phyloP scores from a whole-genome alignment of 2,329 filamentous ascomycete species.

The Lomentospora prolificans region DNA sequence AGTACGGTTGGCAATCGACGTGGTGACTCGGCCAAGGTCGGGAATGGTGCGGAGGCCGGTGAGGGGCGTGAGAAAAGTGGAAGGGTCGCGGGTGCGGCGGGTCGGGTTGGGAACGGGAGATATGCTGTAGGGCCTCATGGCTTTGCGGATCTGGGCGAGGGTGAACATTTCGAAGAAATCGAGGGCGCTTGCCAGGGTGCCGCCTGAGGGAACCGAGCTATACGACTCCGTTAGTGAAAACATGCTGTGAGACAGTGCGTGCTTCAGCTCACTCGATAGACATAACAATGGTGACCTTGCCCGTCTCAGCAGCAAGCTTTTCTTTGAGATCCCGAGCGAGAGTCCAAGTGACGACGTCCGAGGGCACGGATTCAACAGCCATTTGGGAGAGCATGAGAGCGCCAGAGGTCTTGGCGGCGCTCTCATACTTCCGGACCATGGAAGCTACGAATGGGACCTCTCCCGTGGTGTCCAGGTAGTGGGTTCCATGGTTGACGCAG shows the following conservation, averaged over 20 bases:
- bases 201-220: slow-evolving; percentile 48
- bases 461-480: slow-evolving; percentile 55
- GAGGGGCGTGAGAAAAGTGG: slow-evolving; percentile 33
- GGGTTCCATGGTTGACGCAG: slow-evolving; percentile 52
- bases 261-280: slow-evolving; percentile 27
- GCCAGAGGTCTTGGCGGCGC: slow-evolving; percentile 39
- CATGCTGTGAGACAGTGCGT: background rate
- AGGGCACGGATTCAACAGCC: slow-evolving; percentile 52
- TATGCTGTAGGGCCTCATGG: slow-evolving; percentile 41
- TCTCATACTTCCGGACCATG: slow-evolving; percentile 52
- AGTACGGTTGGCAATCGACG: slow-evolving; percentile 36
- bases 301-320: slow-evolving; percentile 36
- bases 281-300: slow-evolving; percentile 43
- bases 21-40: slow-evolving; percentile 45
- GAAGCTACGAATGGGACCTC: slow-evolving; percentile 46
- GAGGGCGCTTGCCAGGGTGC: slow-evolving; percentile 59
- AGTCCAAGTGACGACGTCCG: slow-evolving; percentile 48
- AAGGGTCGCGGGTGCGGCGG: slow-evolving; percentile 17
- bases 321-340: slow-evolving; percentile 41
- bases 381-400: slow-evolving; percentile 52
- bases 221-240: slow-evolving; percentile 10
- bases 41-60: slow-evolving; percentile 40
- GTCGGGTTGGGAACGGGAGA: slow-evolving; percentile 43
- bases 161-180: slow-evolving; percentile 43
- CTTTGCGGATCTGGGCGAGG: slow-evolving; percentile 33